phyloP scores from a whole-genome alignment of 495 filamentous ascomycete species.

The Neurospora sp. region DNA sequence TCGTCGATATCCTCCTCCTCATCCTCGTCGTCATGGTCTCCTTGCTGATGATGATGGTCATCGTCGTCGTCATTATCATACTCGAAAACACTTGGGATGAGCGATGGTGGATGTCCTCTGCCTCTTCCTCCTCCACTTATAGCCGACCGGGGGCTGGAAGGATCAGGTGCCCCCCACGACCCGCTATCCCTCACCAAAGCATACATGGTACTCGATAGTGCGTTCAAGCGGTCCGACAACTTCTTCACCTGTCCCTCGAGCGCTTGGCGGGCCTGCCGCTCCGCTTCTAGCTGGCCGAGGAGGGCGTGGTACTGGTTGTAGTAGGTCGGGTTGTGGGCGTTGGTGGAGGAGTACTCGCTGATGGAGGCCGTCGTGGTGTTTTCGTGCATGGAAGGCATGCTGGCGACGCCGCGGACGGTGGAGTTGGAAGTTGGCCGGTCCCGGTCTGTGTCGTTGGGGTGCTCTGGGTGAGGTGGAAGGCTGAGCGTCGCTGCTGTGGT shows the following conservation, averaged over 20 bases:
- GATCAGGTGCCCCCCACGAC: conserved; percentile 14
- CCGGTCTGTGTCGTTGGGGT: not conserved
- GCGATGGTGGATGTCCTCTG: not conserved
- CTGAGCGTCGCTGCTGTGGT: not conserved
- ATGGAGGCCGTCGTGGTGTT: conserved; percentile 12
- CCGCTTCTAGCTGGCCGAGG: conserved; percentile 35
- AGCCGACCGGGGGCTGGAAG: not conserved
- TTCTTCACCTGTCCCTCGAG: conserved; percentile 42
- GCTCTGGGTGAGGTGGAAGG: not conserved
- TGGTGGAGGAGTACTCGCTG: conserved; percentile 11
- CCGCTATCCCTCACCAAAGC: conserved; percentile 24
- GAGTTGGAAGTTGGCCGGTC: conserved; percentile 28
- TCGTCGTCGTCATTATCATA: conserved; percentile 13
- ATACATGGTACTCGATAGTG: conserved; percentile 27
- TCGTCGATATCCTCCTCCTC: conserved; percentile 9
- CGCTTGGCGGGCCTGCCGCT: conserved; percentile 37
- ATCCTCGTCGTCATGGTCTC: conserved; percentile 19
- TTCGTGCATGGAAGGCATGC: conserved; percentile 30
- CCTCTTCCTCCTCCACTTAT: not conserved
- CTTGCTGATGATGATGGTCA: not conserved
- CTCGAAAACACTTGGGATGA: not conserved
- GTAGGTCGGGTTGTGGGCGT: conserved; percentile 11
- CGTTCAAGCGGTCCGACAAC: conserved; percentile 34
- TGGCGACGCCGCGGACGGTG: conserved; percentile 32
- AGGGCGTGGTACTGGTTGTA: conserved; percentile 28